phyloP scores from a whole-genome alignment of 1,139 yeast genomes.

The Sugiyamaella castrensis region DNA sequence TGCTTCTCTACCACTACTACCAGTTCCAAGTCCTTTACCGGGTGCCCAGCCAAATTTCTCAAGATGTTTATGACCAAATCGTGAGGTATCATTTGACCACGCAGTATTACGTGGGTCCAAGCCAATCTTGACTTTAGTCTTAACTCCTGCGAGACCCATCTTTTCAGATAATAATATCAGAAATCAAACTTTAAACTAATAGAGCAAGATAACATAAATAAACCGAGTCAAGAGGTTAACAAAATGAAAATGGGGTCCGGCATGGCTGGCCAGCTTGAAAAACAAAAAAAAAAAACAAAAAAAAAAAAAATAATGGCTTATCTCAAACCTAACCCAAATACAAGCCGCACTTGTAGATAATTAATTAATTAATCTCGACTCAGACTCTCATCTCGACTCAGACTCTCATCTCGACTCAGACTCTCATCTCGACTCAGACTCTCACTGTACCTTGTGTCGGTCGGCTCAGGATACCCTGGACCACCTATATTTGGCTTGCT shows the following conservation, averaged over 20 bases:
- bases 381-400: no score
- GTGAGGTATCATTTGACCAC: constrained; percentile 82
- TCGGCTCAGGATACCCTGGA: no score
- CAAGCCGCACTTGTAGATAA: no score
- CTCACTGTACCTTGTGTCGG: no score
- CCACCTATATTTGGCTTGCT: no score
- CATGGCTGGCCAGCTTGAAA: neutral
- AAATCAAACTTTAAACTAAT: neutral
- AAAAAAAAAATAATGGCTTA: constrained; percentile 7
- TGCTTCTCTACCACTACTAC: constrained; percentile 48
- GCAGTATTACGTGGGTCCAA: constrained; percentile 89
- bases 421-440: no score
- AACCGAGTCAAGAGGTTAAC: neutral
- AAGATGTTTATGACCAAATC: constrained; percentile 87
- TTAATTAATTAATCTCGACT: no score
- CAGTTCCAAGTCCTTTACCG: constrained; percentile 80
- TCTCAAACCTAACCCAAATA: neutral
- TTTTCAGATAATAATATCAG: constrained; percentile 4
- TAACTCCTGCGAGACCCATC: constrained; percentile 88
- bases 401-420: no score
- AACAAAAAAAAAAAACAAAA: constrained; percentile 9
- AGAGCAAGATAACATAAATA: neutral
- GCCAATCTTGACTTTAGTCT: constrained; percentile 82
- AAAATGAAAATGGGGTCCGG: neutral
- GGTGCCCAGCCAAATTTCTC: constrained; percentile 88